Evolutionary conservation across 1,139 yeast genomes (phyloP).

Genomic region (Saccharomyces hybrid): DNA sequence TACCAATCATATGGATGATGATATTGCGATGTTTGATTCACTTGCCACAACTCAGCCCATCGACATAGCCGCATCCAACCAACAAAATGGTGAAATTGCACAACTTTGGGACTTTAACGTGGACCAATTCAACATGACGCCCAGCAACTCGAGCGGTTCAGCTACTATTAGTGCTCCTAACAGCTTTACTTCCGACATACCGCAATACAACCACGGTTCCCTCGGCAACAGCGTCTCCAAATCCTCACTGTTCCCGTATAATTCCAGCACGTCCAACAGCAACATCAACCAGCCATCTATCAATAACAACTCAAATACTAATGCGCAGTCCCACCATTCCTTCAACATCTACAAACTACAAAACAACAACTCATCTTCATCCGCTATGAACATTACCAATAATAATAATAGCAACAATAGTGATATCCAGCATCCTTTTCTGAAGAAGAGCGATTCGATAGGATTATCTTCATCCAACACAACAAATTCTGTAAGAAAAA

Average conservation of each 20-base stretch:
- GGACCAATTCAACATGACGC: constrained; percentile 31
- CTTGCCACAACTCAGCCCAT: constrained; percentile 7
- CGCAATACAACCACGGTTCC: constrained; percentile 1
- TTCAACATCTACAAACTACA: neutral
- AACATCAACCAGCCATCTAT: neutral
- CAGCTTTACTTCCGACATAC: constrained; percentile 24
- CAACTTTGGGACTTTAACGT: constrained; percentile 32
- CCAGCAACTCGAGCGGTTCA: constrained; percentile 29
- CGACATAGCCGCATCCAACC: constrained; percentile 13
- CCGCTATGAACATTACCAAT: neutral
- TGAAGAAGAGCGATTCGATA: constrained; percentile 6
- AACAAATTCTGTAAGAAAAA: constrained; percentile 26
- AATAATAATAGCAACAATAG: neutral
- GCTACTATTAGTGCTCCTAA: constrained; percentile 33
- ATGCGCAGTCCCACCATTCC: neutral
- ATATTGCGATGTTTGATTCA: neutral
- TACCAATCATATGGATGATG: neutral
- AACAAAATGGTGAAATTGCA: constrained; percentile 33
- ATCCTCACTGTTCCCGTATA: neutral
- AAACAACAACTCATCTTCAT: neutral
- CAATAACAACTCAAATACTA: neutral
- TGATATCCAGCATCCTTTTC: constrained; percentile 1
- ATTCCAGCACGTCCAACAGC: neutral
- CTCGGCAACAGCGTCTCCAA: neutral
- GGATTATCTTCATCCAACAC: constrained; percentile 17